Conservation (phyloP, 257 asterid species). For the Ligustrum vulgare region DNA sequence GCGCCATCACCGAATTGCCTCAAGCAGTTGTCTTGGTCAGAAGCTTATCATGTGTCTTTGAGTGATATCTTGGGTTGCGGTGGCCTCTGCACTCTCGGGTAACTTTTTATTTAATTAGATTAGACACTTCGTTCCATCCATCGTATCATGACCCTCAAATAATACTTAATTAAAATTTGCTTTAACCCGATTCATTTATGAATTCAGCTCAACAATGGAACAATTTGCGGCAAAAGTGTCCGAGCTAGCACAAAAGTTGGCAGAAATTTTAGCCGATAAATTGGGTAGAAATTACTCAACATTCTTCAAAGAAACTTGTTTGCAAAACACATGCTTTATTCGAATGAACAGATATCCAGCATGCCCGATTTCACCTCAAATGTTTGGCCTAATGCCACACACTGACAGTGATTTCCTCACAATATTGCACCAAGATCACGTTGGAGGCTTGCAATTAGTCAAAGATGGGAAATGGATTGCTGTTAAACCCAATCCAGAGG, state of each 20-base stretch:
- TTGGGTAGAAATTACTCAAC: constrained; percentile 37
- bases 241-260: constrained; percentile 54
- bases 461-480: constrained; percentile 79
- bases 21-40: constrained; percentile 77
- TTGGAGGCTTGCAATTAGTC: constrained; percentile 79
- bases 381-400: constrained; percentile 75
- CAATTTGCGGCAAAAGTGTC: constrained; percentile 49
- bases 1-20: constrained; percentile 64
- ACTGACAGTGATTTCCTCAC: constrained; percentile 89
- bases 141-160: too few species aligned
- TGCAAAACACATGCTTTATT: constrained; percentile 57
- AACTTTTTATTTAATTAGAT: constrained; percentile 18
- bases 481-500: constrained; percentile 70
- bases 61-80: constrained; percentile 39
- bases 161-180: neutral
- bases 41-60: constrained; percentile 75
- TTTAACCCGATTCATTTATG: neutral
- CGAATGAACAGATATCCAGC: constrained; percentile 80
- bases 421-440: constrained; percentile 67
- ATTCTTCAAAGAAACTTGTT: constrained; percentile 53
- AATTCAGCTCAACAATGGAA: constrained; percentile 66
- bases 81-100: constrained; percentile 55
- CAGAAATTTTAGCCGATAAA: constrained; percentile 58
- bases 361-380: constrained; percentile 50
- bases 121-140: too few species aligned